These are phyloP conservation scores for Ophiostoma sp. DNA, from an alignment of 2,329 filamentous ascomycete species.

Conservation along the genomic window DNA sequence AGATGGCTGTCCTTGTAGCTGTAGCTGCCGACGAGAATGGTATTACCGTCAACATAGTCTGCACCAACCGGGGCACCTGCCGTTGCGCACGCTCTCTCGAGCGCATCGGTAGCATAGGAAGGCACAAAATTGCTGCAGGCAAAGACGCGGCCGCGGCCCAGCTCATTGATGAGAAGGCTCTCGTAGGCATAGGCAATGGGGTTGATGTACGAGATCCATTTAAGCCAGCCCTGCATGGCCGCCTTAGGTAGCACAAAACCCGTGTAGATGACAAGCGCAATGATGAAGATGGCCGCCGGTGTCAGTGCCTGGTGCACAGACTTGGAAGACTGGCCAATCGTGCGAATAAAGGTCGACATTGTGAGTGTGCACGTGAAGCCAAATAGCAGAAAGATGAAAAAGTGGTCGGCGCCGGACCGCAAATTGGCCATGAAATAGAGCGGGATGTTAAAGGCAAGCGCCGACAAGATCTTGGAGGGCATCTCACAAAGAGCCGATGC, in stretches of 20 bases:
- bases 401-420: conserved; percentile 63
- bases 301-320: conserved; percentile 61
- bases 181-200: conserved; percentile 78
- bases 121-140: conserved; percentile 45
- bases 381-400: conserved; percentile 81
- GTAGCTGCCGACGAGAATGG: conserved; percentile 52
- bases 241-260: conserved; percentile 58
- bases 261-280: conserved; percentile 63
- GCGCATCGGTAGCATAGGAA: conserved; percentile 34
- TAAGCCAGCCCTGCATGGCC: conserved; percentile 73
- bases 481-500: conserved; percentile 80
- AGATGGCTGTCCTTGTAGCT: conserved; percentile 52
- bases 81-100: conserved; percentile 50
- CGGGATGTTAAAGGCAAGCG: conserved; percentile 68
- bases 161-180: conserved; percentile 76
- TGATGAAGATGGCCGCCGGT: conserved; percentile 54
- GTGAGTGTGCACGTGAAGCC: conserved; percentile 65
- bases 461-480: conserved; percentile 73
- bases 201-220: conserved; percentile 77
- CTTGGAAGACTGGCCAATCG: conserved; percentile 68
- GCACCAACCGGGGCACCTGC: conserved; percentile 48
- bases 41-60: conserved; percentile 35
- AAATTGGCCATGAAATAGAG: conserved; percentile 87
- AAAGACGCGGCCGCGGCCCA: conserved; percentile 56
- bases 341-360: conserved; percentile 84